These are phyloP conservation scores for Pseudogymnoascus sp. DNA, from an alignment of 2,329 filamentous ascomycete genomes.

Conservation along the genomic window DNA sequence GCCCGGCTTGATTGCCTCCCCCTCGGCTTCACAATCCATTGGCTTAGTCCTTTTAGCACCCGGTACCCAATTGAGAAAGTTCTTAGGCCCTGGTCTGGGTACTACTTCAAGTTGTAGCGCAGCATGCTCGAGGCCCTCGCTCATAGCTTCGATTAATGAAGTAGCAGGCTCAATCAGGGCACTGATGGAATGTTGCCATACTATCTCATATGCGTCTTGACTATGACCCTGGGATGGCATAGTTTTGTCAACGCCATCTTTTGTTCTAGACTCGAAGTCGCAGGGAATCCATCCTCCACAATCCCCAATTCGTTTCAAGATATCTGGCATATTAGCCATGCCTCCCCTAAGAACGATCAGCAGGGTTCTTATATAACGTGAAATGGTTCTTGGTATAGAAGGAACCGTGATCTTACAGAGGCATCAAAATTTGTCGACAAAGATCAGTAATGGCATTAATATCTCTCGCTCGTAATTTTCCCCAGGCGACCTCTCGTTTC, in stretches of 20 bases:
- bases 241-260: neutral
- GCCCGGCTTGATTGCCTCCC: neutral
- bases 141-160: slow-evolving; percentile 7
- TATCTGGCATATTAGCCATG: slow-evolving; percentile 4
- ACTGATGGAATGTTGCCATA: slow-evolving; percentile 7
- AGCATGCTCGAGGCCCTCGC: neutral
- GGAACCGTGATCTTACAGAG: slow-evolving; percentile 1
- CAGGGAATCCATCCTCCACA: slow-evolving; percentile 7
- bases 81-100: slow-evolving; percentile 1
- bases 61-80: slow-evolving; percentile 1
- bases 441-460: slow-evolving; percentile 5
- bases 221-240: neutral
- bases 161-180: slow-evolving; percentile 8
- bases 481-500: slow-evolving; percentile 7
- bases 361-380: neutral
- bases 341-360: slow-evolving; percentile 1
- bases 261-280: slow-evolving; percentile 1
- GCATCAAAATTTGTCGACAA: slow-evolving; percentile 6
- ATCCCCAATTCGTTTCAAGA: slow-evolving; percentile 1
- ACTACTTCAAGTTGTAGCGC: slow-evolving; percentile 5
- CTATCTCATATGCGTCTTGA: slow-evolving; percentile 5
- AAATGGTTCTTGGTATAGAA: neutral
- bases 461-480: slow-evolving; percentile 8
- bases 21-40: slow-evolving; percentile 2
- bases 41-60: slow-evolving; percentile 1